A percentile compares a stretch with the other conserved stretches of the same genome.
phyloP scores from a whole-genome alignment of 139 green algal species.

The Closterium sp. region DNA sequence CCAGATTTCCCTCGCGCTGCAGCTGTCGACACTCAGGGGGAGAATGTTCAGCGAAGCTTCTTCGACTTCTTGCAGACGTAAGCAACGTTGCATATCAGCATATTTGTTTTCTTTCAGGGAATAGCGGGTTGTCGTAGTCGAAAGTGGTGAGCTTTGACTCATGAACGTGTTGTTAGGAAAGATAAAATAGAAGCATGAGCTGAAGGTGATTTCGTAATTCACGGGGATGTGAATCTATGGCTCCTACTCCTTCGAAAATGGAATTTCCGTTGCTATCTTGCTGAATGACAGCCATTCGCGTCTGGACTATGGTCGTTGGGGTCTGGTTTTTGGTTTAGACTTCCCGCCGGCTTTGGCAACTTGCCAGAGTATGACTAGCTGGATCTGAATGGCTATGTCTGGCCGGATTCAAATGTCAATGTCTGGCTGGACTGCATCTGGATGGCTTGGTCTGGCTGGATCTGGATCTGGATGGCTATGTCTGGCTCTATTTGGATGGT shows the following conservation, averaged over 20 bases:
- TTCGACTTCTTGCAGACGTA: neutral
- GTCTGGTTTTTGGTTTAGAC: neutral
- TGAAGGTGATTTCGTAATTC: no score
- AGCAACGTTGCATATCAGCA: neutral
- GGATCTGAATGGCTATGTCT: no score
- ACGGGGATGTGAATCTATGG: no score
- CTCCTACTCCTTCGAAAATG: neutral
- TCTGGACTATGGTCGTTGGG: neutral
- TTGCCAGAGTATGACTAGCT: no score
- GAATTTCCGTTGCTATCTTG: neutral
- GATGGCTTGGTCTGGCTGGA: neutral
- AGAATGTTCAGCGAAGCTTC: neutral
- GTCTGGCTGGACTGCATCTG: neutral
- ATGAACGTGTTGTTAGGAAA: no score
- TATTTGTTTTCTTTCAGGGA: neutral
- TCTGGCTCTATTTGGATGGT: neutral
- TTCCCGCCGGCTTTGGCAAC: neutral
- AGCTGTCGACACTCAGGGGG: neutral
- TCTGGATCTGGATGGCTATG: neutral
- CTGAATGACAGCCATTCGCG: no score
- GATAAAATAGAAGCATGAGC: no score
- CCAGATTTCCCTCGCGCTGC: neutral
- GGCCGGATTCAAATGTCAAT: no score
- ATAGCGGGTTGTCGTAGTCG: no score
- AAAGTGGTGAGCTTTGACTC: neutral